phyloP scores from a whole-genome alignment of 176 grass and related monocot species.

The Elymus sibiricus region DNA sequence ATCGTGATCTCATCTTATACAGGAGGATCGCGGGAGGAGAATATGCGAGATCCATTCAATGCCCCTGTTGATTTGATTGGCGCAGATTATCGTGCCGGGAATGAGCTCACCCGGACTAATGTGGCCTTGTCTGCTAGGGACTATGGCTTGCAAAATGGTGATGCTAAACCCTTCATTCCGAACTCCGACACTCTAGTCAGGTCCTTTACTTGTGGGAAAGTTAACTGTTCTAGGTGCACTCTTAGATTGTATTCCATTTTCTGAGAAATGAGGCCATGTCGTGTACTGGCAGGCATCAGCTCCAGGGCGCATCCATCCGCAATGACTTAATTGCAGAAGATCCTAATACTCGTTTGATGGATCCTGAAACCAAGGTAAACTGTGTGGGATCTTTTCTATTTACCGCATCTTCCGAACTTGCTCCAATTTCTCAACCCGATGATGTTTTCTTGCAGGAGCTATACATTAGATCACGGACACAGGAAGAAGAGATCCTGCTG shows the following conservation, averaged over 20 bases:
- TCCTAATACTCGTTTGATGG: slow-evolving; percentile 41
- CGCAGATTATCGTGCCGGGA: slow-evolving; percentile 28
- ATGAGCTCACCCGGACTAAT: slow-evolving; percentile 27
- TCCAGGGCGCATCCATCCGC: slow-evolving; percentile 36
- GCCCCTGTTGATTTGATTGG: slow-evolving; percentile 34
- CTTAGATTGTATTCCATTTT: slow-evolving; percentile 8
- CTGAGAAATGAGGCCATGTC: slow-evolving; percentile 7
- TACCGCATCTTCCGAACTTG: neutral
- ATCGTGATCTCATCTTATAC: neutral
- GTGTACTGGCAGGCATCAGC: slow-evolving; percentile 49
- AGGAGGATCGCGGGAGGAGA: slow-evolving; percentile 22
- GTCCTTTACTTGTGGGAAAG: slow-evolving; percentile 35
- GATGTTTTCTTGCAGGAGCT: slow-evolving; percentile 57
- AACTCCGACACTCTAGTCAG: slow-evolving; percentile 61
- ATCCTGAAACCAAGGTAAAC: slow-evolving; percentile 78
- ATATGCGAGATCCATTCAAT: slow-evolving; percentile 70
- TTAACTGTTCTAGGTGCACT: neutral
- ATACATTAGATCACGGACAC: slow-evolving; percentile 66
- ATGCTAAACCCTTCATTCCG: slow-evolving; percentile 29
- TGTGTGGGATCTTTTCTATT: neutral
- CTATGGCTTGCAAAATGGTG: slow-evolving; percentile 43
- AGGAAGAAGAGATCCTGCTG: slow-evolving; percentile 77
- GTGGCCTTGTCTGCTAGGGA: slow-evolving; percentile 18
- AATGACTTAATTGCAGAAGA: slow-evolving; percentile 42
- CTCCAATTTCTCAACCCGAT: slow-evolving; percentile 5